Percentiles rank a stretch among this genome's conserved stretches.
These are phyloP conservation scores for Fusarium annulatum DNA, from an alignment of 2,329 filamentous ascomycete genomes.

Conservation along the genomic window DNA sequence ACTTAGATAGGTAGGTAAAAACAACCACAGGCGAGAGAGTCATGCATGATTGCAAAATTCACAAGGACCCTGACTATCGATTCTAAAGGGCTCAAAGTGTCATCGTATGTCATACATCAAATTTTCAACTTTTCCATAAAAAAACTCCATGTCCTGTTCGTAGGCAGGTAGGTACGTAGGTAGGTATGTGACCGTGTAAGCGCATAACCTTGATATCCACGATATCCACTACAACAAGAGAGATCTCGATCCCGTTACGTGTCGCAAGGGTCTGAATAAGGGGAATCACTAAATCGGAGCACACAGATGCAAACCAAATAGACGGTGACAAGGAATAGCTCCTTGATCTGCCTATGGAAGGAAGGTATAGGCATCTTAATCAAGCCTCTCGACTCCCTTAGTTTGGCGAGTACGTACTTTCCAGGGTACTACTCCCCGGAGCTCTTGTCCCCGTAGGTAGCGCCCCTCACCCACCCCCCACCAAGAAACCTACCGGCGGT, in stretches of 20 bases:
- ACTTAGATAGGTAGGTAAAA: background rate
- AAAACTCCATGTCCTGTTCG: slow-evolving; percentile 17
- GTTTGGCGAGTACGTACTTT: background rate
- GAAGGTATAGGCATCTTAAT: background rate
- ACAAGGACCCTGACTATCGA: slow-evolving; percentile 23
- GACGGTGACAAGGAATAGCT: slow-evolving; percentile 20
- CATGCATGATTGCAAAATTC: background rate
- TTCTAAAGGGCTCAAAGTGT: slow-evolving; percentile 1
- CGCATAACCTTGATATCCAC: slow-evolving; percentile 31
- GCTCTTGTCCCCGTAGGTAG: slow-evolving; percentile 16
- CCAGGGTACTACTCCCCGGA: slow-evolving; percentile 8
- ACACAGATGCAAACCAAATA: background rate
- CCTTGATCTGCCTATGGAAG: background rate
- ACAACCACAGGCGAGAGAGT: background rate
- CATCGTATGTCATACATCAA: slow-evolving; percentile 16
- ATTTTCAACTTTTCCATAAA: slow-evolving; percentile 23
- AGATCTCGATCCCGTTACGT: slow-evolving; percentile 34
- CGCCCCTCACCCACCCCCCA: slow-evolving; percentile 2
- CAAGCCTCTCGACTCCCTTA: slow-evolving; percentile 8
- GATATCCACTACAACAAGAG: slow-evolving; percentile 13
- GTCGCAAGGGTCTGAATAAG: slow-evolving; percentile 20
- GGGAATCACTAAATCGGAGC: background rate
- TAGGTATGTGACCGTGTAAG: slow-evolving; percentile 7
- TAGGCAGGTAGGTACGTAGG: background rate
- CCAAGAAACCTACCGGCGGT: slow-evolving; percentile 27